Evolutionary conservation across 805 yeast species (phyloP).

Genomic region (Komagataella kurtzmanii): DNA sequence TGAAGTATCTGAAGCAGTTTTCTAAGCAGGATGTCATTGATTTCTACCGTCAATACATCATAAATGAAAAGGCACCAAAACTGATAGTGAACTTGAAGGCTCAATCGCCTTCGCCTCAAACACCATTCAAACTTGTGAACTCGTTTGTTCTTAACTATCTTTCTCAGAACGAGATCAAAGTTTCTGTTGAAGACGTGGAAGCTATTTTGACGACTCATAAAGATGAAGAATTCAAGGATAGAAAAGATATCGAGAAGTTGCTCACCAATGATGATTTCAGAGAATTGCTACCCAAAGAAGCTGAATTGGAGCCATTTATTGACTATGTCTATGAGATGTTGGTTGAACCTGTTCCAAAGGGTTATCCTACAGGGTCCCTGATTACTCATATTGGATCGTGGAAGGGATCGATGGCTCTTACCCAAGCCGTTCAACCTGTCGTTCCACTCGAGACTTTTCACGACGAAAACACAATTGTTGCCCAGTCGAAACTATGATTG

Average conservation of each 20-base stretch:
- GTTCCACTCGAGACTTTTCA: neutral
- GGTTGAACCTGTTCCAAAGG: constrained; percentile 18
- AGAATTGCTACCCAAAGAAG: constrained; percentile 5
- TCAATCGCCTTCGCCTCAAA: constrained; percentile 17
- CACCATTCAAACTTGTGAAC: constrained; percentile 11
- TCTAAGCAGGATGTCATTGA: constrained; percentile 43
- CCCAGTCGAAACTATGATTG: neutral
- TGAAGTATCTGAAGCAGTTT: constrained; percentile 36
- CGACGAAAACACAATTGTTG: neutral
- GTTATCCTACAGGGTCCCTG: constrained; percentile 34
- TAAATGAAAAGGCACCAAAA: constrained; percentile 16
- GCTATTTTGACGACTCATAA: constrained; percentile 1
- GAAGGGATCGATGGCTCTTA: constrained; percentile 37
- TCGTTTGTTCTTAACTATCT: constrained; percentile 16
- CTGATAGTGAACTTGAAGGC: constrained; percentile 56
- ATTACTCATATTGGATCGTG: constrained; percentile 37
- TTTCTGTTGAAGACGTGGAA: constrained; percentile 10
- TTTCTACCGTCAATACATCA: constrained; percentile 35
- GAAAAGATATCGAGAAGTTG: constrained; percentile 3
- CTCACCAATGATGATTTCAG: constrained; percentile 8
- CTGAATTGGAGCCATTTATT: neutral
- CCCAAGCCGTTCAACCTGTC: constrained; percentile 50
- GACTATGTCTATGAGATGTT: constrained; percentile 4
- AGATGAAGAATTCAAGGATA: constrained; percentile 3
- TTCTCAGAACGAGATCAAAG: constrained; percentile 12